Base-by-base conservation (phyloP, 176 grass and related monocot genomes). In the Musa schizocarpa region DNA sequence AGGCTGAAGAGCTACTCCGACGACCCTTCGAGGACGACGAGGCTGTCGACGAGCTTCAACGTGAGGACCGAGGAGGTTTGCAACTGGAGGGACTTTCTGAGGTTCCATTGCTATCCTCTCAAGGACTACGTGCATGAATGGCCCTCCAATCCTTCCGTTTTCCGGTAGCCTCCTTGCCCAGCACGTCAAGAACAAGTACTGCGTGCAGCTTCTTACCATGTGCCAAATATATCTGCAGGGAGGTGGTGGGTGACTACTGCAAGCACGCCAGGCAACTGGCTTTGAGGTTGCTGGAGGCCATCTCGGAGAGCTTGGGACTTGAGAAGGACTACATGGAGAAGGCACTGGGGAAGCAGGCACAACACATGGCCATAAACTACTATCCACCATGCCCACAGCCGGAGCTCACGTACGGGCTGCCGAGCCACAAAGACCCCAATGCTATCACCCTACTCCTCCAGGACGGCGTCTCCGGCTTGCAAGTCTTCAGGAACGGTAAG, bases 41-140 rank as follows among this genome's bases (percentile, higher is more conserved):
- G 94, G 49, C 84, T 98, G 43, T 98, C 94, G 26, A 89, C 94
- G 7, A 98, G 94, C 82, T 93, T 98, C 88, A 98, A 98, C 81
- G 84, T 90, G 56, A 91, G 86, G 50, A 93, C 84, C 0, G 94
- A 98, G 86, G 87, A 93, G 83, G 80, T 91, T 13, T 82, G 59
- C 82, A 93, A 88, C 82, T 98, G 94, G 94, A 83, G 94, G 14
- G 94, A 98, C 81, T 98, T 89, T 80, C 77, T 98, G 11, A 87
- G 94, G 57, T 58, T 98, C 71, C 90, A 98, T 76, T 91, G 90
- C 86, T 85, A 83, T 75, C 94, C 94, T 9, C 86, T 98, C 67
- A 78, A 98, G 63, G 81, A 57, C 50, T 98, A 87, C 86, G 6
- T 89, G 77, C 81, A 85, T 56, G 90, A 98, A 75, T 98, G 94